These are phyloP conservation scores for Hanseniaspora meyeri DNA, from an alignment of 805 yeast genomes.

Conservation along the genomic window DNA sequence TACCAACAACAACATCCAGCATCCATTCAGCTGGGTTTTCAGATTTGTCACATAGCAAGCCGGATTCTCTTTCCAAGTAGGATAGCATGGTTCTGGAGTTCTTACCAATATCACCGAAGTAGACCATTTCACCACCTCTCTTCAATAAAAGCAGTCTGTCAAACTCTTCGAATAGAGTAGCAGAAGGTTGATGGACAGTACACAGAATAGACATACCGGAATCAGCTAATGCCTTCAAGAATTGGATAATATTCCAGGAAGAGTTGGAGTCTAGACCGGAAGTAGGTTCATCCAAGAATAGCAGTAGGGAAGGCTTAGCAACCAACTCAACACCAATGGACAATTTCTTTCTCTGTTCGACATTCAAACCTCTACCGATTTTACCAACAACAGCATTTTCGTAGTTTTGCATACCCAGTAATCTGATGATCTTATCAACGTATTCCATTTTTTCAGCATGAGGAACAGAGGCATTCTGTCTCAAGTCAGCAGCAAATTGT, in stretches of 20 bases:
- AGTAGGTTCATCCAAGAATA: slow-evolving; percentile 62
- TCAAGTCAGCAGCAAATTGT: slow-evolving; percentile 55
- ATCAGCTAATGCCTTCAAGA: slow-evolving; percentile 53
- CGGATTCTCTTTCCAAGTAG: slow-evolving; percentile 64
- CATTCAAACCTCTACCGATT: slow-evolving; percentile 59
- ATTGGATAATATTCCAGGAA: slow-evolving; percentile 58
- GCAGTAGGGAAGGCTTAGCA: slow-evolving; percentile 51
- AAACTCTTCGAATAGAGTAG: slow-evolving; percentile 52
- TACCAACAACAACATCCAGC: slow-evolving; percentile 27
- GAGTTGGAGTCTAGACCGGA: slow-evolving; percentile 58
- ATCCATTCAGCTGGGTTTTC: slow-evolving; percentile 73
- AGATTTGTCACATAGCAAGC: slow-evolving; percentile 45
- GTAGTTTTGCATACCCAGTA: slow-evolving; percentile 56
- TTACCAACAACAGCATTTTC: slow-evolving; percentile 71
- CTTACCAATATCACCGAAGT: slow-evolving; percentile 69
- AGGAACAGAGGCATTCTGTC: slow-evolving; percentile 51
- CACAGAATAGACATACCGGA: slow-evolving; percentile 67
- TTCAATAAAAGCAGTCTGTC: slow-evolving; percentile 56
- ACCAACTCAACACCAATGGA: slow-evolving; percentile 64
- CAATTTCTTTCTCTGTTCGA: slow-evolving; percentile 54
- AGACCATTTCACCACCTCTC: slow-evolving; percentile 68
- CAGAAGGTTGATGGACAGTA: slow-evolving; percentile 71
- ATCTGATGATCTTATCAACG: slow-evolving; percentile 54
- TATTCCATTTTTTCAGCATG: slow-evolving; percentile 49
- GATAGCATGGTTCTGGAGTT: slow-evolving; percentile 44